Evolutionary conservation across 2,329 filamentous ascomycete genomes (phyloP).

Genomic region (Ilyonectria destructans): DNA sequence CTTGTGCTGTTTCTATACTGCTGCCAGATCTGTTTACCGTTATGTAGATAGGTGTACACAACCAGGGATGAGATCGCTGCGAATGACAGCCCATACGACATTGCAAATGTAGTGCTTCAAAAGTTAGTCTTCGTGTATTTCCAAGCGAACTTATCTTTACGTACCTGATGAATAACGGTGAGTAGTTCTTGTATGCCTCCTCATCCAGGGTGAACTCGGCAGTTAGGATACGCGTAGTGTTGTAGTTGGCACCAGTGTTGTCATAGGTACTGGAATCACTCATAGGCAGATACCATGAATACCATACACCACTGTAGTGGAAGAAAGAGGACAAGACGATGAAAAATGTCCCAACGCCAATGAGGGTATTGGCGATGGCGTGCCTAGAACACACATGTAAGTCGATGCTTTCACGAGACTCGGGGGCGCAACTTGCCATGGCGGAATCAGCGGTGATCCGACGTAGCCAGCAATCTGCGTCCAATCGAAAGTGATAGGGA

Average conservation of each 20-base stretch:
- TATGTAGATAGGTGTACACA: conserved; percentile 78
- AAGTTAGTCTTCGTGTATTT: conserved; percentile 26
- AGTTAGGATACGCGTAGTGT: conserved; percentile 76
- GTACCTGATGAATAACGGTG: conserved; percentile 75
- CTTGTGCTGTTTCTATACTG: conserved; percentile 73
- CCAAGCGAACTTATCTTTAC: not conserved
- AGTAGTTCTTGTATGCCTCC: conserved; percentile 77
- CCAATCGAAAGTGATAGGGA: conserved; percentile 86
- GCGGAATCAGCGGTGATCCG: conserved; percentile 78
- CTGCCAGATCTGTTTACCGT: conserved; percentile 77
- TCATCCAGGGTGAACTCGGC: conserved; percentile 75
- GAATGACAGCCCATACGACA: conserved; percentile 81
- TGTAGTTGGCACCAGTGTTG: conserved; percentile 76
- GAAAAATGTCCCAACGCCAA: conserved; percentile 78
- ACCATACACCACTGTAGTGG: conserved; percentile 79
- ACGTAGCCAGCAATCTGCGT: conserved; percentile 80
- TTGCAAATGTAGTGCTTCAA: conserved; percentile 77
- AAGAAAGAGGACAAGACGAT: conserved; percentile 72
- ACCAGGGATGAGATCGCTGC: conserved; percentile 79
- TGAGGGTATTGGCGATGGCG: conserved; percentile 81
- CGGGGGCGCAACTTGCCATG: conserved; percentile 67
- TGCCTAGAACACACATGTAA: conserved; percentile 61
- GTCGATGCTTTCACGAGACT: not conserved
- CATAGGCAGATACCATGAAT: conserved; percentile 76
- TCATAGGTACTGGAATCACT: conserved; percentile 81